Conservation (phyloP, 2,329 filamentous ascomycete species). For the Fusarium musae region DNA sequence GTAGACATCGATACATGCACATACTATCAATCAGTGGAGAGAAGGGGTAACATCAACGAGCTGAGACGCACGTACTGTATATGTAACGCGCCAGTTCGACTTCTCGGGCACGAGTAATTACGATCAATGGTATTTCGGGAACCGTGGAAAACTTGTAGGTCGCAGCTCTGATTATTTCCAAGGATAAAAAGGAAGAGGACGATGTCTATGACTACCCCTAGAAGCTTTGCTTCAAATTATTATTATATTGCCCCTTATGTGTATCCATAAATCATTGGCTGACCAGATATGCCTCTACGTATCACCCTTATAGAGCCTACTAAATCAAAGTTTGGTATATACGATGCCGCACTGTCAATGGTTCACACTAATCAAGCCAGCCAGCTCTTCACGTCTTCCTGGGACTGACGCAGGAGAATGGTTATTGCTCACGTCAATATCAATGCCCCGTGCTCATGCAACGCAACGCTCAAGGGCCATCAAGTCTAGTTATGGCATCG, state of each 20-base stretch:
- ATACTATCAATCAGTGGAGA: constrained; percentile 25
- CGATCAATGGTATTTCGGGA: constrained; percentile 3
- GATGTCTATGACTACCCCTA: constrained; percentile 3
- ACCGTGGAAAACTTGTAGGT: constrained; percentile 10
- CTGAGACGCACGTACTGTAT: constrained; percentile 30
- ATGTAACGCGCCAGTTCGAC: constrained; percentile 25
- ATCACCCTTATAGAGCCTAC: not conserved
- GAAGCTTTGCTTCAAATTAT: constrained; percentile 16
- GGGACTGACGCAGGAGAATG: constrained; percentile 21
- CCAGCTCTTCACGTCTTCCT: constrained; percentile 14
- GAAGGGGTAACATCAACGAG: constrained; percentile 38
- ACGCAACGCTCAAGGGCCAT: not conserved
- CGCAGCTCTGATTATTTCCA: constrained; percentile 1
- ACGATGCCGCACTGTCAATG: constrained; percentile 20
- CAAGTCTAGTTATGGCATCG: constrained; percentile 13
- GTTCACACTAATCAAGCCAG: constrained; percentile 10
- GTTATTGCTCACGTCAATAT: constrained; percentile 18
- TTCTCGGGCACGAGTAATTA: constrained; percentile 7
- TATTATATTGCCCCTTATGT: constrained; percentile 17
- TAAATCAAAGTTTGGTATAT: constrained; percentile 15
- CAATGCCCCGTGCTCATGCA: constrained; percentile 19
- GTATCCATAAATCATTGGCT: constrained; percentile 3
- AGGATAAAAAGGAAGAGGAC: not conserved
- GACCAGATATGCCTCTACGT: not conserved
- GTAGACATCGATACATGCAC: constrained; percentile 3